Percentiles rank a stretch among this genome's conserved stretches.
These are phyloP conservation scores for Rhazya stricta DNA, from an alignment of 257 asterid species.

Conservation along the genomic window DNA sequence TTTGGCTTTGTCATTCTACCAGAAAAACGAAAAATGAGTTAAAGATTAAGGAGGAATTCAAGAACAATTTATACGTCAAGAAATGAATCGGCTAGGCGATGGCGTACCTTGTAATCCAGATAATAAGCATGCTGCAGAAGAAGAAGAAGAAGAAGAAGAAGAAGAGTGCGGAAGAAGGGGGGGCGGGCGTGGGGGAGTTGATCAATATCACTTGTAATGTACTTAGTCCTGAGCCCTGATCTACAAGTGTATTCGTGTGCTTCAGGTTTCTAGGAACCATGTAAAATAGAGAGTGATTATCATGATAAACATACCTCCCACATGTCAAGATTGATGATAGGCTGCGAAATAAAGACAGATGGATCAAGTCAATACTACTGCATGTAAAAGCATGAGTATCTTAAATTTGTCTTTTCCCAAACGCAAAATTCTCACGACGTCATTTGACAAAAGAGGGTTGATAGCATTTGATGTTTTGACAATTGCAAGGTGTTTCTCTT, in stretches of 20 bases:
- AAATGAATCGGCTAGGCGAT: neutral
- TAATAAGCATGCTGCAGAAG: conserved; percentile 46
- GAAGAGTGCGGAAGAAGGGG: too few relatives aligned
- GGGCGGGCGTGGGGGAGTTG: too few relatives aligned
- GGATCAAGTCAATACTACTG: neutral
- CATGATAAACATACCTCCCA: conserved; percentile 36
- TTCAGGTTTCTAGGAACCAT: neutral
- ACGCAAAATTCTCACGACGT: conserved; percentile 37
- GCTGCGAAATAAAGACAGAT: conserved; percentile 24
- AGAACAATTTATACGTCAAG: neutral
- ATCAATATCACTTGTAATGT: neutral
- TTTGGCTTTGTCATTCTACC: conserved; percentile 35
- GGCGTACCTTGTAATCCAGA: conserved; percentile 40
- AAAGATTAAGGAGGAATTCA: neutral
- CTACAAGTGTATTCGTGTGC: neutral
- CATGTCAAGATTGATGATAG: conserved; percentile 36
- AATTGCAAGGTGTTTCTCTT: conserved; percentile 63
- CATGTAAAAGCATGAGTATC: neutral
- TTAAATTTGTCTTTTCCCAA: too few relatives aligned
- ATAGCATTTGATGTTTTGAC: conserved; percentile 40
- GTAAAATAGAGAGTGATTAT: neutral
- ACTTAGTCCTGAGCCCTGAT: neutral
- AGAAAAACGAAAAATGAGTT: neutral
- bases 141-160: neutral
- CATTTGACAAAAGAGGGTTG: conserved; percentile 42